Base-by-base conservation (phyloP, 73 alveolate species). In the Symbiodinium natans region DNA sequence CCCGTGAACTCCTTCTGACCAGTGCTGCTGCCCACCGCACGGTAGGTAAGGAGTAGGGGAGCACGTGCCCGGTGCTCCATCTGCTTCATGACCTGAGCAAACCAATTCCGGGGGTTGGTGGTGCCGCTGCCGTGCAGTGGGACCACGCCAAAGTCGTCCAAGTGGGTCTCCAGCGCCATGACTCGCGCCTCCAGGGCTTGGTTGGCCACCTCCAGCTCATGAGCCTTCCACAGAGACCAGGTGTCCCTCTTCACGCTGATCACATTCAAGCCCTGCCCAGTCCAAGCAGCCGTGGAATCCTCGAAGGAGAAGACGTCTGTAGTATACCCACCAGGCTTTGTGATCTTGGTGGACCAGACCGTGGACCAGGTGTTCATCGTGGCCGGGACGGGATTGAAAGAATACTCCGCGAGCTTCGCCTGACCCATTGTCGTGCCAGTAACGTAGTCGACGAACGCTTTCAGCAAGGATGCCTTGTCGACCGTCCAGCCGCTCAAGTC, bases 1-100 rank as follows among this genome's bases (percentile, higher is more conserved):
- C 98, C 98, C 25, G 75, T 87, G 41, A 92, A 92, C 98, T 92
- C 98, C 90, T 92, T 92, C 90, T 92, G 98, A 3, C 98, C 98
- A 5, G 98, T 92, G 52, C 82, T 34, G 34, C 98, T 92, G 88
- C 98, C 98, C 39, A 92, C 98, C 2, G 98, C 98, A 31, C 98
- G 88, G 56, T 92, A 92, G 41, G 98, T 92, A 34, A 92, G 56
- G 82, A 92, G 74, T 52, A 92, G 54, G 17, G 98, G 98, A 8
- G 75, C 98, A 4, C 89, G 98, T 11, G 98, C 98, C 2, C 98
- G 52, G 54, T 41, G 42, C 92, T 92, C 92, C 98, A 74, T 92
- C 29, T 52, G 92, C 33, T 92, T 92, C 98, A 92, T 92, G 90
- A 82, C 98, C 82, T 92, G 74, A 11, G 98, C 98, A 33, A 92